Evolutionary conservation across 345 rosid genomes (phyloP).

Genomic region (Sisymbrium irio): DNA sequence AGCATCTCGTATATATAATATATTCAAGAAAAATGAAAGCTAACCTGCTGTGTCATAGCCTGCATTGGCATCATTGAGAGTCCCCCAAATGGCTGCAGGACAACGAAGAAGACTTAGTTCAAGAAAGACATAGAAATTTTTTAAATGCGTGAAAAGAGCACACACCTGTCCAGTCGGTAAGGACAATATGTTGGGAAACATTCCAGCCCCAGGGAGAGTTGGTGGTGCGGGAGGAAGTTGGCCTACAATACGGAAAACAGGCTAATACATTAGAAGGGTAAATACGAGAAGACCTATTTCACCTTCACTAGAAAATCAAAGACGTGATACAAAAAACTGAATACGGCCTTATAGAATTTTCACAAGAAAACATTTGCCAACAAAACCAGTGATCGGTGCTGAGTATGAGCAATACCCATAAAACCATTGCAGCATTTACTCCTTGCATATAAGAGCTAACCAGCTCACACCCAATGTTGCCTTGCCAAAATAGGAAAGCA

Average conservation of each 20-base stretch:
- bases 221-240: constrained; percentile 69
- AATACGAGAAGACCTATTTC: neutral
- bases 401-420: constrained; percentile 86
- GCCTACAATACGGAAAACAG: constrained; percentile 44
- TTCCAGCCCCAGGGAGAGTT: constrained; percentile 68
- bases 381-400: constrained; percentile 63
- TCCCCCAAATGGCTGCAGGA: constrained; percentile 63
- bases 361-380: constrained; percentile 44
- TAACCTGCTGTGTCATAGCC: constrained; percentile 99
- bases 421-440: constrained; percentile 62
- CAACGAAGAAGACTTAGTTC: neutral
- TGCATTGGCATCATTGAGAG: constrained; percentile 88
- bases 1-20: neutral
- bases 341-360: constrained; percentile 34
- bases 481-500: constrained; percentile 73
- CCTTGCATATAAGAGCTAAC: constrained; percentile 78
- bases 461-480: constrained; percentile 85
- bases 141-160: neutral
- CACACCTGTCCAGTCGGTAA: constrained; percentile 60
- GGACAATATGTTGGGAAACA: constrained; percentile 76
- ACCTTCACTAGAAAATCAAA: neutral
- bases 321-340: constrained; percentile 22
- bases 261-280: constrained; percentile 16
- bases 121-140: neutral
- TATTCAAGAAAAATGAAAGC: neutral